Evolutionary conservation across 2,329 filamentous ascomycete species (phyloP), one percentile per base, ranked within the genome.

Genomic region (Aspergillus puulaauensis): DNA sequence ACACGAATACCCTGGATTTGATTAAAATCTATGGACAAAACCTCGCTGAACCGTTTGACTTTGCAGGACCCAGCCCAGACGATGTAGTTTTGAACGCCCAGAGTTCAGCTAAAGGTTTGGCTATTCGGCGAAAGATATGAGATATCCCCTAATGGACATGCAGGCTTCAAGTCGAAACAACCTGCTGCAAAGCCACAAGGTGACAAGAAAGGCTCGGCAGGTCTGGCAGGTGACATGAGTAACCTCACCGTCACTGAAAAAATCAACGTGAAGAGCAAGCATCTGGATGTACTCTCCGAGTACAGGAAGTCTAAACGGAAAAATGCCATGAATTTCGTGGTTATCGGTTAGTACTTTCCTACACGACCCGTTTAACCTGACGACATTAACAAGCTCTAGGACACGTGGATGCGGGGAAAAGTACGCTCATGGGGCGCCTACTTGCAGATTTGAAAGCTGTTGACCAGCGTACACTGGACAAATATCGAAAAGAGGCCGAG

Each of bases 391-490:
- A 56, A 71, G 12, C 14, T 45, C 24, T 27, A 91, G 92, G 95
- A 14, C 95, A 99, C 72, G 95, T 99, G 55, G 95, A 99, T 73
- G 93, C 96, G 52, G 95, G 95, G 52, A 99, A 99, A 76, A 97
- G 92, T 72, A 99, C 95, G 6, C 82, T 99, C 39, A 98, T 99
- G 93, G 95, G 93, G 0, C 87, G 95, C n/a, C 76, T 99, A 27
- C 79, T 99, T 5, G 87, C 93, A 43, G 95, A 99, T 66, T 83
- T 96, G 41, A 90, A 93, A 59, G 90, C 93, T 24, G 87, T 99
- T 6, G 90, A 96, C 64, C 86, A 96, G 70, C 83, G 93, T 59
- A 93, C 93, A 0, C 83, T 99, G 59, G 91, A 96, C 56, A 93
- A 90, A 71, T 93, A 96, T 66, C 85, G 88, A 19, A 90, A 89